A percentile compares a stretch with the other conserved stretches of the same genome.
Evolutionary conservation across 495 filamentous ascomycete species (phyloP).

Genomic region (Tuber melanosporum): DNA sequence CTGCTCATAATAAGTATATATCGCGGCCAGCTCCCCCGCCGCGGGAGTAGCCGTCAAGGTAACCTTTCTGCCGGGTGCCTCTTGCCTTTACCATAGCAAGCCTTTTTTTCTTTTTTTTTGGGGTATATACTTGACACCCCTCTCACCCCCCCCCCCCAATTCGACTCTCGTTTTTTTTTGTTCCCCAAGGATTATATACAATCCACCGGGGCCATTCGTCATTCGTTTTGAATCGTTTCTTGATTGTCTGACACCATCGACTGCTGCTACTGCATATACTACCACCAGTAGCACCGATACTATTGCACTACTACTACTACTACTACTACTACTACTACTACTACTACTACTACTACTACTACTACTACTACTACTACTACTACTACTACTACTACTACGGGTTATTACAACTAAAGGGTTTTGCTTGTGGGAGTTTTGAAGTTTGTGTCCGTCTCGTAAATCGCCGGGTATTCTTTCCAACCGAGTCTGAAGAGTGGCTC

Average conservation of each 20-base stretch:
- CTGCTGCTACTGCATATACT: neutral
- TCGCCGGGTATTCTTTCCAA: conserved; percentile 9
- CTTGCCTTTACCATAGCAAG: conserved; percentile 26
- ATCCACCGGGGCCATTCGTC: neutral
- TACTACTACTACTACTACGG: neutral
- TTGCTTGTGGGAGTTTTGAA: conserved; percentile 5
- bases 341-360: neutral
- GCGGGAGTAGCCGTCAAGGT: conserved; percentile 14
- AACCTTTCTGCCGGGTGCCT: conserved; percentile 22
- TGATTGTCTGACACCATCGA: neutral
- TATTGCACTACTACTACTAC: neutral
- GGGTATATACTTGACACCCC: conserved; percentile 13
- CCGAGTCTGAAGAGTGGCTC: conserved; percentile 10
- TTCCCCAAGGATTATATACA: conserved; percentile 8
- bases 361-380: neutral
- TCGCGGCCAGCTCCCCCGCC: conserved; percentile 31
- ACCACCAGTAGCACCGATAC: neutral
- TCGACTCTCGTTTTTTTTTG: conserved; percentile 10
- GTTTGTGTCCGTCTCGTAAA: conserved; percentile 30
- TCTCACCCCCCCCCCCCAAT: conserved; percentile 5
- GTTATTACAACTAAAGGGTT: neutral
- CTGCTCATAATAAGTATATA: conserved; percentile 26
- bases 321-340: neutral
- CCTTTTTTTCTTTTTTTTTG: conserved; percentile 23
- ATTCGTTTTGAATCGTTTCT: neutral